Evolutionary conservation across 371 early-diverging fungal genomes (phyloP), one percentile per base, ranked within the genome.

Genomic region (Mortierella sp.): DNA sequence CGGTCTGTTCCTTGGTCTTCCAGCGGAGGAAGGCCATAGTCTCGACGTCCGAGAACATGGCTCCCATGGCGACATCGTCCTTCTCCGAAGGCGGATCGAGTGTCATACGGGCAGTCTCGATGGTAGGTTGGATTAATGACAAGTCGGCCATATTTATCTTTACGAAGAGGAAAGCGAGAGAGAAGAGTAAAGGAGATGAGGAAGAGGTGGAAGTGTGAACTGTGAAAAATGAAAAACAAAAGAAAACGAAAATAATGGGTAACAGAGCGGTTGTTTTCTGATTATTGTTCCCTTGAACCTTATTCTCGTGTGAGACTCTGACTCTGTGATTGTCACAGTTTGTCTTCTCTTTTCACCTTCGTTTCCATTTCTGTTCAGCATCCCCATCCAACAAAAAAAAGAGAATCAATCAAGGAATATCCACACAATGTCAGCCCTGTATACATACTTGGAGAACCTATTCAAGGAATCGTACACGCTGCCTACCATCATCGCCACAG

Each of bases 1-100:
- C 70, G 5, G 62, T 62, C 30, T 44, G 34, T 37, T 60, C 60
- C 39, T 72, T 78, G 50, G 80, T 66, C 80, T 69, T 78, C 54
- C 61, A 72, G 0, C 60, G 56, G 12, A 80, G 62, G 41, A 42
- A 57, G 37, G 50, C 55, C 80, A 80, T 80, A 1, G 72, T 80
- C 6, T 61, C 66, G 42, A 54, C 39, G 23, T 78, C 80, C 0
- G 78, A 78, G 43, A 80, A 50, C 63, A 80, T 80, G 24, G 48
- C 70, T 31, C 73, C 56, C 69, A 80, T 78, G 19, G 63, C 68
- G 2, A 37, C 24, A 42, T 76, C 78, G 31, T 76, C 78, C 30
- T 54, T 21, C 7, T 26, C 65, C 2, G 47, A 48, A 24, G 78
- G 70, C 0, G 56, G 50, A 51, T 76, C 78, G 24, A 65, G 56